These are phyloP conservation scores for Trichoderma sp. DNA, from an alignment of 2,329 filamentous ascomycete species.

Conservation along the genomic window DNA sequence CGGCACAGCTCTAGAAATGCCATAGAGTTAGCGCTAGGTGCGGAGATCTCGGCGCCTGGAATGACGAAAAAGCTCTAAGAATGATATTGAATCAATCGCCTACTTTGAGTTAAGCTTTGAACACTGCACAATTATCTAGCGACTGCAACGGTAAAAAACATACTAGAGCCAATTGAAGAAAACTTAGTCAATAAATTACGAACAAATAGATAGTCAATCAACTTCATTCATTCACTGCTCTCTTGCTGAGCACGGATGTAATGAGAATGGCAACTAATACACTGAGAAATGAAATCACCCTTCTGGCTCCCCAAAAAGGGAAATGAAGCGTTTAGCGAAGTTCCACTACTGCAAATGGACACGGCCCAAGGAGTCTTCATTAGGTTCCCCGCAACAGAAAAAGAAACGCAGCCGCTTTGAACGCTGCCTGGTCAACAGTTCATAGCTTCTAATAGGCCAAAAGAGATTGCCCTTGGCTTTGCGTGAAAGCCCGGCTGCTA, in stretches of 20 bases:
- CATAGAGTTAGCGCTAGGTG: background rate
- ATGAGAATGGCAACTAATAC: background rate
- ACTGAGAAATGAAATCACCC: background rate
- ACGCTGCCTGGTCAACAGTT: background rate
- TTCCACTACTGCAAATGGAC: background rate
- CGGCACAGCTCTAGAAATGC: background rate
- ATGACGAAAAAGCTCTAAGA: background rate
- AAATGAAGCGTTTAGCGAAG: background rate
- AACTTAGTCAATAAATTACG: too few species aligned
- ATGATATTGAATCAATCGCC: constrained; percentile 11
- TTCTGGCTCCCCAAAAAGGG: background rate
- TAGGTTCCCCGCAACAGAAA: background rate
- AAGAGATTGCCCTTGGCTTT: background rate
- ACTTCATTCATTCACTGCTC: background rate
- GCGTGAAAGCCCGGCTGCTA: background rate
- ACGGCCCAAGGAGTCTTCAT: background rate
- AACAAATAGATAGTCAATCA: too few species aligned
- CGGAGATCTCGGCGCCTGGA: background rate
- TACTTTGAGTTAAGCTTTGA: background rate
- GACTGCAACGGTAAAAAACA: background rate
- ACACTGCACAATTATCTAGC: background rate
- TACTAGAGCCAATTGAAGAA: too few species aligned
- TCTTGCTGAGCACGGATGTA: background rate
- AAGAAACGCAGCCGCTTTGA: background rate
- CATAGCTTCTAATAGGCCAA: background rate